Base-by-base conservation (phyloP, 2,329 filamentous ascomycete species). In the Phialophora chinensis region DNA sequence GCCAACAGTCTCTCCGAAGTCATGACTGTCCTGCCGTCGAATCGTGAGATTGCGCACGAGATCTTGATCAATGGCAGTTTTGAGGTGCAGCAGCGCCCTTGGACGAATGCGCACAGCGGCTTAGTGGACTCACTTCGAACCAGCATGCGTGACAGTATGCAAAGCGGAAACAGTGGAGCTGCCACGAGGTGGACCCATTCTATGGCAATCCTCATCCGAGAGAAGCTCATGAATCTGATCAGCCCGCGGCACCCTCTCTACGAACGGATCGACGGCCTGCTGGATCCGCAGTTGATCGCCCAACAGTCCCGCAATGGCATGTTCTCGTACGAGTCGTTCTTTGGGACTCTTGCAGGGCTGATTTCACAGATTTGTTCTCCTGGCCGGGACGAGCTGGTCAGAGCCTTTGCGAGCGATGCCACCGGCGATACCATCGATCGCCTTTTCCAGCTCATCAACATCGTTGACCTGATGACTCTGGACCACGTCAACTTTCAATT, bases 401-500 rank as follows among this genome's bases (percentile, higher is more conserved):
- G 85, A 72, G 80, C 78, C 2, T 81, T 89, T 63, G 79, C 82
- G 4, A 82, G 85, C 31, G 81, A 87, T 66, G 67, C 63, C 12
- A 77, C 73, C 8, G 79, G 78, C 1, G 84, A 86, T 75, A 87
- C 87, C 75, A 87, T 89, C 63, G 85, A 88, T 71, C 87, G 88
- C 71, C 78, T 89, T 11, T 87, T 87, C 73, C 83, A 84, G 69
- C 77, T 90, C n/a, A 83, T 89, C 69, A 83, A 86, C 61, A 82
- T 87, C 59, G 87, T 89, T 60, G 87, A 90, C 69, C 78, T 87
- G 38, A 79, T 90, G 25, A 87, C 84, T 10, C 77, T 90, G 33
- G 87, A 90, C 73, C 87, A 89, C 72, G 86, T 86, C 6, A 90
- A 90, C 74, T 89, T 88, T 75, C 83, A 89, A 74, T 81, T 90